Percentiles rank a stretch among this genome's conserved stretches.
Evolutionary conservation across 768 basidiomycete genomes (phyloP).

Genomic region (Terana coerulea): DNA sequence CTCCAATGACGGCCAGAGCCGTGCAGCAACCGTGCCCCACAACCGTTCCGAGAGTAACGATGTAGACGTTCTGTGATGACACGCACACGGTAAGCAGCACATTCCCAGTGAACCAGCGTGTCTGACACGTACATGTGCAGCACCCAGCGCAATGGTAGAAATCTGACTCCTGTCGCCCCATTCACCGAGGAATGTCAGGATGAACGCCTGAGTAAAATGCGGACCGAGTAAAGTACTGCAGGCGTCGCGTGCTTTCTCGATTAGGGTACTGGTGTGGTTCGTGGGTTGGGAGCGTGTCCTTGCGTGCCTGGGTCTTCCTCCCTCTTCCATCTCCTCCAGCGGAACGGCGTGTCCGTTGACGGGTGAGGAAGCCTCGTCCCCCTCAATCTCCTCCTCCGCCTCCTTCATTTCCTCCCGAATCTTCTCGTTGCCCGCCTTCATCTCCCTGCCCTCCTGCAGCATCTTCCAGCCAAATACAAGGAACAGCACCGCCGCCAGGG

Average conservation of each 20-base stretch:
- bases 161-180: constrained; percentile 99
- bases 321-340: constrained; percentile 76
- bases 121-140: constrained; percentile 72
- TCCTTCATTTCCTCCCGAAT: constrained; percentile 94
- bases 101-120: neutral
- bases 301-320: constrained; percentile 25
- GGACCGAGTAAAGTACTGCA: constrained; percentile 82
- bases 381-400: constrained; percentile 93
- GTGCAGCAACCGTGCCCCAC: constrained; percentile 88
- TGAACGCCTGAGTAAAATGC: constrained; percentile 92
- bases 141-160: constrained; percentile 92
- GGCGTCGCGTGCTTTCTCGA: constrained; percentile 77
- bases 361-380: constrained; percentile 56
- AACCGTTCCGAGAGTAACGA: constrained; percentile 88
- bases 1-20: constrained; percentile 87
- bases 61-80: constrained; percentile 73
- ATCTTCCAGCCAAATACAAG: constrained; percentile 89
- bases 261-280: constrained; percentile 24
- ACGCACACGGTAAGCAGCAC: constrained; percentile 14
- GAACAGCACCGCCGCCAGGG: constrained; percentile 75
- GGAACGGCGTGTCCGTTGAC: constrained; percentile 46
- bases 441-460: constrained; percentile 78
- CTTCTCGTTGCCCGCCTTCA: constrained; percentile 76
- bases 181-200: constrained; percentile 96
- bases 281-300: constrained; percentile 14